Evolutionary conservation across 768 basidiomycete species (phyloP), one percentile per base, ranked within the genome.

Genomic region (Tylopilus vinaceipallidus): DNA sequence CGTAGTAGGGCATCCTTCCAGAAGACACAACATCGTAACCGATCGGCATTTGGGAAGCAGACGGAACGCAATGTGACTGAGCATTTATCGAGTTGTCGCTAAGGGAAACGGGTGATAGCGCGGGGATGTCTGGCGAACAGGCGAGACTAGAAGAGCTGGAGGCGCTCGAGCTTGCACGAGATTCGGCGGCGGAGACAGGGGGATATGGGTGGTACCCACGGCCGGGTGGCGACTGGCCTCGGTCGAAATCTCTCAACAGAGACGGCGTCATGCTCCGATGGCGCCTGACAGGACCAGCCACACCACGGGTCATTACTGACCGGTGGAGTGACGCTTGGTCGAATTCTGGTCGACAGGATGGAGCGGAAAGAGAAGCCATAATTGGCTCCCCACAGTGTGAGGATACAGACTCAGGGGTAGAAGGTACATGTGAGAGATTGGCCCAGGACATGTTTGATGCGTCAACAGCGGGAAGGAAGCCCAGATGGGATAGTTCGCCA

Each of bases 211-310:
- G 80, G 55, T 83, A 80, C 40, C 78, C 76, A 44, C 82, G 72
- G 50, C 61, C 68, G 11, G 70, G 71, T 34, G 70, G 71, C 23
- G 81, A 79, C 50, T 75, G 63, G 29, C 73, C 71, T 55, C 79
- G 80, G 37, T 71, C 74, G 45, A 75, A 80, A 45, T 70, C 76
- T 45, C 82, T 75, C 39, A 74, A 66, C 24, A 83, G 53, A 0
- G 82, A 82, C 9, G 88, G 88, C 8, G 88, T 91, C 77, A 86
- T 87, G 65, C 86, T 88, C 47, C 88, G 76, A 61, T 88, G 82
- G 39, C 88, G 75, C 44, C 86, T 72, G 39, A 82, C 75, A 10
- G 86, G 84, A 10, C 86, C 84, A n/a, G 77, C 61, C 12, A 73
- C 77, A 7, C 47, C 59, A 11, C 62, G 60, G 14, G 57, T 47